Evolutionary conservation across 2,329 filamentous ascomycete species (phyloP), one percentile per base, ranked within the genome.

Genomic region (Sporothrix phasma): DNA sequence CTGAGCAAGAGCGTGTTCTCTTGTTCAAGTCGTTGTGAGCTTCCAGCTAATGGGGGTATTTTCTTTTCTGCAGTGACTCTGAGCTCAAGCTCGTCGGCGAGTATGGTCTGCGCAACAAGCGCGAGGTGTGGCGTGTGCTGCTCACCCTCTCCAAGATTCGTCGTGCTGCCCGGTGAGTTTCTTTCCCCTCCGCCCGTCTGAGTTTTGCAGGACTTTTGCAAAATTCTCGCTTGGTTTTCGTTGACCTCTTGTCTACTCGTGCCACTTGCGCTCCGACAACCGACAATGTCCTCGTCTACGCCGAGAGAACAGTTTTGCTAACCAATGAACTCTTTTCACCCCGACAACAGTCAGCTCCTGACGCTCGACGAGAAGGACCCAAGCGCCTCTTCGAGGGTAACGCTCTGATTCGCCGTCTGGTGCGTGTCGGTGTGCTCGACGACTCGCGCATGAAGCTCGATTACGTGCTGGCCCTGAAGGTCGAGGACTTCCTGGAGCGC

Each of bases 371-470:
- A 99, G 86, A 99, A 99, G 86, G 94, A 99, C 84, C 94, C 80
- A 97, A 97, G 89, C 92, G 94, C 83, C 92, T 99, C 73, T 99
- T 99, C 86, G 94, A 99, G 87, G 94, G 94, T 82, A 99, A 99
- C 82, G 94, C 94, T 79, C 88, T 99, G 79, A 99, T 99, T 89
- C 94, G 94, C 80, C 94, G 94, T 90, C 92, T 99, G 73, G 94
- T 99, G 72, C 94, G 94, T 80, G 92, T 97, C 79, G 94, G 94
- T 90, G 94, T 99, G 76, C 91, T 99, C 77, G 94, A 99, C 80
- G 94, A 99, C 86, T 92, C 92, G 79, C 94, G 94, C 87, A 99
- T 99, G 94, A 99, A 97, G 90, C 94, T 99, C 86, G 94, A 99
- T 97, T 97, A 99, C 89, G 94, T 99, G 78, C 84, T 99, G 78